These are phyloP conservation scores for Lasiosphaeria miniovina DNA, from an alignment of 495 filamentous ascomycete species.

Conservation along the genomic window DNA sequence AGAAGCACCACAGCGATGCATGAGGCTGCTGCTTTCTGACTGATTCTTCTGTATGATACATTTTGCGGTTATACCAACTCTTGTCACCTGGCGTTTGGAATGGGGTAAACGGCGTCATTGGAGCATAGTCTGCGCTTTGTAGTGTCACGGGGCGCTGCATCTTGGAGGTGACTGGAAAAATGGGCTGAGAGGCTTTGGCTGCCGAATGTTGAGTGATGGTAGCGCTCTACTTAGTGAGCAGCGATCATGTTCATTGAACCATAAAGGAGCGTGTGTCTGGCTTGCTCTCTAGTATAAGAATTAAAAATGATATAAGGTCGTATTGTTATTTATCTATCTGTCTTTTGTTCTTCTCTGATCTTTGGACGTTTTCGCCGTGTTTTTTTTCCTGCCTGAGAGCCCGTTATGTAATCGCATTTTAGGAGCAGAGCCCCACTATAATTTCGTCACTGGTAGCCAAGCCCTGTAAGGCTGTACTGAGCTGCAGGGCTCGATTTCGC, in stretches of 20 bases:
- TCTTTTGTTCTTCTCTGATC: too few species aligned
- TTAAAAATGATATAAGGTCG: too few species aligned
- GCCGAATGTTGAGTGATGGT: neutral
- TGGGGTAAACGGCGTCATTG: constrained; percentile 29
- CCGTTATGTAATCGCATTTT: too few species aligned
- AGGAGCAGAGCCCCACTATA: too few species aligned
- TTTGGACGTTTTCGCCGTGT: too few species aligned
- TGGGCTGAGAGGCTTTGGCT: constrained; percentile 7
- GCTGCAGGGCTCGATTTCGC: too few species aligned
- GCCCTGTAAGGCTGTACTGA: too few species aligned
- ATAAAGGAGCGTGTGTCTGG: neutral
- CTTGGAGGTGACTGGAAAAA: constrained; percentile 20
- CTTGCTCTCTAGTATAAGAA: neutral
- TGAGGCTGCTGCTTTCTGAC: constrained; percentile 18
- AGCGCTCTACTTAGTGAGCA: neutral
- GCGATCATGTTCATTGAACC: neutral
- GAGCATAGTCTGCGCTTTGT: constrained; percentile 22
- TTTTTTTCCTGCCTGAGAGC: too few species aligned
- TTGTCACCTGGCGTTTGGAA: constrained; percentile 34
- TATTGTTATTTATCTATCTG: too few species aligned
- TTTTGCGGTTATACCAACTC: constrained; percentile 27
- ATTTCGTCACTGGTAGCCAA: too few species aligned
- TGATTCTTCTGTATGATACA: constrained; percentile 36
- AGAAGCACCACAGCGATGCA: constrained; percentile 41
- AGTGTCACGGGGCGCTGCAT: constrained; percentile 21